phyloP scores from a whole-genome alignment of 2,329 filamentous ascomycete species.

The Penicillium sp. region DNA sequence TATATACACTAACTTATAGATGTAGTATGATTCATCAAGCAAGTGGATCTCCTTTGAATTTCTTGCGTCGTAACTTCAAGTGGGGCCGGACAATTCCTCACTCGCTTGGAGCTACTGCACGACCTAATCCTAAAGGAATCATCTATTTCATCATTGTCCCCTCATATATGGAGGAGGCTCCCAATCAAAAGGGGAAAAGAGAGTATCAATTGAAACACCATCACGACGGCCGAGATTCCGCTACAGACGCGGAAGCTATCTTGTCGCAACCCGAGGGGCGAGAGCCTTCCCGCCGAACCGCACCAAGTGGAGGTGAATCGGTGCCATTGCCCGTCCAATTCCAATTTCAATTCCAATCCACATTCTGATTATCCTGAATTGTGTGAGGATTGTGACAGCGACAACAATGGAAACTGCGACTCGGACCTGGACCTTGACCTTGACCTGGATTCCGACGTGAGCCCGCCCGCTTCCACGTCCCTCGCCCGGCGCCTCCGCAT shows the following conservation, averaged over 20 bases:
- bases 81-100: conserved; percentile 1
- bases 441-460: conserved; percentile 5
- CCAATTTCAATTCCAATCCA: not conserved
- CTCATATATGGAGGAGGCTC: no score
- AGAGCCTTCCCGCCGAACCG: conserved; percentile 24
- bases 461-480: conserved; percentile 6
- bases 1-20: not conserved
- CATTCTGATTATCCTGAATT: not conserved
- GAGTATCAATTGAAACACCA: not conserved
- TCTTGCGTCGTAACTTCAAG: not conserved
- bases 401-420: conserved; percentile 5
- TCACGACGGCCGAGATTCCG: conserved; percentile 19
- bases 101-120: conserved; percentile 14
- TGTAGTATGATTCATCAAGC: not conserved
- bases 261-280: conserved; percentile 21
- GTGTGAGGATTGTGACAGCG: not conserved
- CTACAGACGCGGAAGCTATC: conserved; percentile 25
- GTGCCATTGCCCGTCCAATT: not conserved
- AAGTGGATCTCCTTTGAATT: no score
- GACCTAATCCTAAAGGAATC: conserved; percentile 11
- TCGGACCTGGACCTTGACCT: not conserved
- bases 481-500: conserved; percentile 14
- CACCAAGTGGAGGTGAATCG: conserved; percentile 5
- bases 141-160: conserved; percentile 9
- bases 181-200: not conserved